A percentile compares a stretch with the other conserved stretches of the same genome.
Evolutionary conservation across 345 rosid species (phyloP).

Genomic region (Eucalyptus camaldulensis): DNA sequence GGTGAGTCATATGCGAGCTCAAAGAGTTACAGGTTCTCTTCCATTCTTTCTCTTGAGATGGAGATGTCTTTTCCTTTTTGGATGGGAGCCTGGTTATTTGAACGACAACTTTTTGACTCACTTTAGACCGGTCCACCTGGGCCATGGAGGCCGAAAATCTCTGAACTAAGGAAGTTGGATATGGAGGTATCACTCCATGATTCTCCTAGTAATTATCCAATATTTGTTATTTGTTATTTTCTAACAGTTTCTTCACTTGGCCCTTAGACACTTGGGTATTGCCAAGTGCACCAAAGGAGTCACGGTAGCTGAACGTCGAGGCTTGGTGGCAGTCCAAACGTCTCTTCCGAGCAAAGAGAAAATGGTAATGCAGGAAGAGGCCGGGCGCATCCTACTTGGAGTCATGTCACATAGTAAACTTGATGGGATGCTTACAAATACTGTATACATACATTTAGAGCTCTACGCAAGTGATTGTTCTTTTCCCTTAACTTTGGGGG

Average conservation of each 20-base stretch:
- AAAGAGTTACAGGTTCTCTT: not conserved
- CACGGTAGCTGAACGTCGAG: not conserved
- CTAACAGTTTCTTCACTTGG: not conserved
- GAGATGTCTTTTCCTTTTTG: not conserved
- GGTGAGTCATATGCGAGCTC: not conserved
- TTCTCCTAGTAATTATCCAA: not conserved
- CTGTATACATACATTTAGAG: not conserved
- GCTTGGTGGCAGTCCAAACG: not conserved
- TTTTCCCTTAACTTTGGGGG: not conserved
- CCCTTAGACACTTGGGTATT: conserved; percentile 8
- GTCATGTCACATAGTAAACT: not conserved
- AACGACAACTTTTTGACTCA: conserved; percentile 32
- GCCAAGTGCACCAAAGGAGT: not conserved
- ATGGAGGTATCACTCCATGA: conserved; percentile 7
- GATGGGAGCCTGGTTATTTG: conserved; percentile 3
- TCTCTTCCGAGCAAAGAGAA: conserved; percentile 2
- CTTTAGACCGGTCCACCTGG: not conserved
- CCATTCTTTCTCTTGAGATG: not conserved
- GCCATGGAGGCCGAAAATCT: not conserved
- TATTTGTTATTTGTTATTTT: no score
- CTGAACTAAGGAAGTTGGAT: conserved; percentile 13
- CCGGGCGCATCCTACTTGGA: not conserved
- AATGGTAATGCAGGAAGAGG: not conserved
- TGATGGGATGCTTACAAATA: not conserved
- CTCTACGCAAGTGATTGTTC: not conserved